Evolutionary conservation across 805 yeast genomes (phyloP).

Genomic region (Saccharomycopsis guyanensis): DNA sequence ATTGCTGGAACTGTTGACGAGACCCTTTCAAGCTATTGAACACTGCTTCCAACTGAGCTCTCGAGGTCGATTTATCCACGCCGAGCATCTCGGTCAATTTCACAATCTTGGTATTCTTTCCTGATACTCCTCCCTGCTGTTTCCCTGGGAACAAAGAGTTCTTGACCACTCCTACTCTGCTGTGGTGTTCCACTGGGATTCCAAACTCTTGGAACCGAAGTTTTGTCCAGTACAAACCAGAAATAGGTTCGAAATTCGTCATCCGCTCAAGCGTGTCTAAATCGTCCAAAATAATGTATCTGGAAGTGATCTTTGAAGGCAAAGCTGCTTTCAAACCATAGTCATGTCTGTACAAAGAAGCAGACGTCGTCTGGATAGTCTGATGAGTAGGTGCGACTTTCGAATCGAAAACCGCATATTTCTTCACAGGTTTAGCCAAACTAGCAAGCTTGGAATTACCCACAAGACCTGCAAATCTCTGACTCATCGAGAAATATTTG

Average conservation of each 20-base stretch:
- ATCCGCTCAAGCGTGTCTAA: constrained; percentile 59
- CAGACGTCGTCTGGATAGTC: constrained; percentile 59
- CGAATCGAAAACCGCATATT: constrained; percentile 24
- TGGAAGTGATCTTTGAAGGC: constrained; percentile 52
- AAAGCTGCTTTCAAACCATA: constrained; percentile 69
- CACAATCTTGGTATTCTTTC: background rate
- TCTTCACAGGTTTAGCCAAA: constrained; percentile 27
- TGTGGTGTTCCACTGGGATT: constrained; percentile 32
- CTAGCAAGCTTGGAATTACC: constrained; percentile 30
- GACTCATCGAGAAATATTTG: too few relatives aligned
- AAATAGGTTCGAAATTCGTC: constrained; percentile 62
- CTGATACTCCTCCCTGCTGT: background rate
- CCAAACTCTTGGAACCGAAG: constrained; percentile 64
- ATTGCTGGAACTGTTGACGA: constrained; percentile 46
- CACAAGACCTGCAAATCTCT: constrained; percentile 14
- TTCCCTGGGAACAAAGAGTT: constrained; percentile 15
- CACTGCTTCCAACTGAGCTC: constrained; percentile 26
- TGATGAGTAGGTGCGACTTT: constrained; percentile 58
- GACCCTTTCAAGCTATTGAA: constrained; percentile 37
- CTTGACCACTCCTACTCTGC: background rate
- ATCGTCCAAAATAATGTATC: constrained; percentile 56
- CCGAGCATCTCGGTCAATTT: constrained; percentile 13
- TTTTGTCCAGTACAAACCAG: constrained; percentile 54
- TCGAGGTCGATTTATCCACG: constrained; percentile 25
- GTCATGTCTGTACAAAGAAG: constrained; percentile 56